Evolutionary conservation across 768 basidiomycete genomes (phyloP).

Genomic region (Fistulinella prunicolor): DNA sequence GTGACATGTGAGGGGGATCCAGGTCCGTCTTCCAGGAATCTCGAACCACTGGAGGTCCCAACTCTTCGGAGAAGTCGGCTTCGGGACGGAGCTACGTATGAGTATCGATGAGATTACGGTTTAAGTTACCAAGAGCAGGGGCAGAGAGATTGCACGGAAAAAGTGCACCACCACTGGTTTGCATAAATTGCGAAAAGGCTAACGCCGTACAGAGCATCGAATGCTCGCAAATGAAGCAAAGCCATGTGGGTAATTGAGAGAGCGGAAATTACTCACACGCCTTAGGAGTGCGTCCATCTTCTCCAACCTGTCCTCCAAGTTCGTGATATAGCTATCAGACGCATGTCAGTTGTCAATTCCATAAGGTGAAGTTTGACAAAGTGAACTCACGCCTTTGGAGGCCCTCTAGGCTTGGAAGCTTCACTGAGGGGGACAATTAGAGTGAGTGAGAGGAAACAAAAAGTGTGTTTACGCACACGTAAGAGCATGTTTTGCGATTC

Average conservation of each 20-base stretch:
- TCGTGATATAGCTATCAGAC: constrained; percentile 48
- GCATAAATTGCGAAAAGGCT: not conserved
- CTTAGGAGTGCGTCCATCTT: constrained; percentile 52
- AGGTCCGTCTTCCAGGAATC: constrained; percentile 56
- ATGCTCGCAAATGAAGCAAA: not conserved
- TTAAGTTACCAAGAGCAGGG: not conserved
- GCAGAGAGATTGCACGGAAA: not conserved
- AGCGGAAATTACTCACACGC: constrained; percentile 37
- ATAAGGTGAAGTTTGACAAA: not conserved
- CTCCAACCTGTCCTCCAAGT: constrained; percentile 58
- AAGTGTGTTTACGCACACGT: constrained; percentile 43
- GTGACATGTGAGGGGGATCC: constrained; percentile 14
- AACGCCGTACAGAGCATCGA: not conserved
- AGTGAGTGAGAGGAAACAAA: not conserved
- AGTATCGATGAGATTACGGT: constrained; percentile 8
- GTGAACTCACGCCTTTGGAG: constrained; percentile 60
- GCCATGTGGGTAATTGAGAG: not conserved
- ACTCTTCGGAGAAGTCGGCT: constrained; percentile 55
- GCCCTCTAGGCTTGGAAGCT: constrained; percentile 60
- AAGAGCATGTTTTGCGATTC: constrained; percentile 52
- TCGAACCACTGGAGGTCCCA: constrained; percentile 60
- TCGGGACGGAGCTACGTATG: constrained; percentile 56
- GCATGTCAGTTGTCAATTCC: constrained; percentile 1
- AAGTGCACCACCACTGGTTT: not conserved
- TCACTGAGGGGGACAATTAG: constrained; percentile 39